A percentile compares a stretch with the other conserved stretches of the same genome.
These are phyloP conservation scores for Aurifilum marmelostoma DNA, from an alignment of 2,329 filamentous ascomycete genomes.

Conservation along the genomic window DNA sequence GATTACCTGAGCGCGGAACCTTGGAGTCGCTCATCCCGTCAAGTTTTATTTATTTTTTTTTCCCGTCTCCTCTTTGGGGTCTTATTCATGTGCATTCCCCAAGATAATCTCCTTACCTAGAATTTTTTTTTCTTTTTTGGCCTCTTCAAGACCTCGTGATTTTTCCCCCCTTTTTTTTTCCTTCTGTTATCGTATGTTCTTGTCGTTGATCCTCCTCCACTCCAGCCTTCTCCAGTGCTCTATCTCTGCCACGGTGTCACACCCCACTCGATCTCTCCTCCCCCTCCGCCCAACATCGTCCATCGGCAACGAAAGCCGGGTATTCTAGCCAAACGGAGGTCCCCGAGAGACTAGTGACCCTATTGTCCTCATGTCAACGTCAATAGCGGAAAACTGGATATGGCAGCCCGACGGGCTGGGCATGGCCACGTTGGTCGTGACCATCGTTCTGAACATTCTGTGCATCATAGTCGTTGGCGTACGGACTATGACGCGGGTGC, in stretches of 20 bases:
- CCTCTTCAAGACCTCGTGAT: background rate
- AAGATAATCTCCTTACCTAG: background rate
- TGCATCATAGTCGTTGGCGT: background rate
- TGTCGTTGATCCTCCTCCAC: background rate
- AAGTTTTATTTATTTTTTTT: background rate
- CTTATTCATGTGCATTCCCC: background rate
- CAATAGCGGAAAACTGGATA: background rate
- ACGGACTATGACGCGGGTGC: slow-evolving; percentile 7
- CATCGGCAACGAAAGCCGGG: background rate
- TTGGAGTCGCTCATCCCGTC: background rate
- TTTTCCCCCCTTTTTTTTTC: background rate
- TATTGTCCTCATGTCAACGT: background rate
- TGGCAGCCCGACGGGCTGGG: background rate
- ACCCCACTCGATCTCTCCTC: background rate
- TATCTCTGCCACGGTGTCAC: background rate
- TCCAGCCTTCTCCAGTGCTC: background rate
- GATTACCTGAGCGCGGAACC: background rate
- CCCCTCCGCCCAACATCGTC: background rate
- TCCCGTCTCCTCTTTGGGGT: too few relatives aligned
- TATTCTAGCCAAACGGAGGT: background rate
- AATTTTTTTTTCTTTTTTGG: background rate
- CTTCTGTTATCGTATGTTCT: background rate
- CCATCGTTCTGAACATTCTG: background rate
- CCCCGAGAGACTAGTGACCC: background rate
- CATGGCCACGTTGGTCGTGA: slow-evolving; percentile 8